These are phyloP conservation scores for Tetrahymena borealis DNA, from an alignment of 73 alveolate species.

Conservation along the genomic window DNA sequence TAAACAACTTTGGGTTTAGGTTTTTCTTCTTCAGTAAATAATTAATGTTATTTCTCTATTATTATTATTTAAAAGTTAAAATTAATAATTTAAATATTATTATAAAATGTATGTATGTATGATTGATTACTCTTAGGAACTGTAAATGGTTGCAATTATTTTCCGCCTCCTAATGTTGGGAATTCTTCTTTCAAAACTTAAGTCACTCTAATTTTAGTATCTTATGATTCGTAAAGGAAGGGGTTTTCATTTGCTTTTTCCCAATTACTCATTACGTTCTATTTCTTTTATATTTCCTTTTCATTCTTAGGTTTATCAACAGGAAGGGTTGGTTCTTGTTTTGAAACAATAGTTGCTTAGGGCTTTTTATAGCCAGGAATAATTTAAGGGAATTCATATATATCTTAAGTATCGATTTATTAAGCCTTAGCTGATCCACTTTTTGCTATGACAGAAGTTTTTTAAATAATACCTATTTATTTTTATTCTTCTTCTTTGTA, in stretches of 20 bases:
- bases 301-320: not conserved
- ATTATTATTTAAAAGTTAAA: not conserved
- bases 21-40: not conserved
- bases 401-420: not conserved
- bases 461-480: not conserved
- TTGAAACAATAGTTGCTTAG: not conserved
- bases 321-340: not conserved
- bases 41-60: not conserved
- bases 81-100: not conserved
- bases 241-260: not conserved
- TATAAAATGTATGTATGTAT: not conserved
- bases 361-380: not conserved
- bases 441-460: not conserved
- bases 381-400: not conserved
- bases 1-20: not conserved
- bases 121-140: not conserved
- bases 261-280: not conserved
- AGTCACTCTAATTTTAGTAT: not conserved
- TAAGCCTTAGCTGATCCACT: not conserved
- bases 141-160: not conserved
- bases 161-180: not conserved
- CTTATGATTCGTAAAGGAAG: not conserved
- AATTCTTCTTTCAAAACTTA: not conserved
- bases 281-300: not conserved
- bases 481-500: not conserved